Base-by-base conservation (phyloP, 164 flowering plant genomes). In the Magnolia officinalis region DNA sequence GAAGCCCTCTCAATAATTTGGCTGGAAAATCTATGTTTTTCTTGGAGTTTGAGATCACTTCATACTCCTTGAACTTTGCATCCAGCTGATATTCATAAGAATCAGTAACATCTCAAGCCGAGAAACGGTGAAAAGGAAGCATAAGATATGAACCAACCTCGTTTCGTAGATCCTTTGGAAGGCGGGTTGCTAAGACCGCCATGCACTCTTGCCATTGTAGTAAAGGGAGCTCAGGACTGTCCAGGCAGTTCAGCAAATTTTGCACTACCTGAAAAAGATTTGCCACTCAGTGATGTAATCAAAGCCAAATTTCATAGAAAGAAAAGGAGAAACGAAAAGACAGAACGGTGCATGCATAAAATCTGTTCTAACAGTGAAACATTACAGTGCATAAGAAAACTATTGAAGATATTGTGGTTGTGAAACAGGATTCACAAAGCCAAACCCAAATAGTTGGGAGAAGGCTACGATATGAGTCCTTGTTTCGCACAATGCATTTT, bases 171-270 rank as follows among this genome's bases (percentile, higher is more conserved):
- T 90, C 90, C 85, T 94, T 96, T 55, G 98, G 98, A 78, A 96
- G 96, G 45, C 99, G 94, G 64, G 90, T 90, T 71, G 97, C 95
- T 69, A 96, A 84, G 77, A 96, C 99, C 71, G 99, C 85, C 83
- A 93, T 81, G 86, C 89, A 89, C 82, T 96, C 99, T 93, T 96
- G 99, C 99, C 99, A 96, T 81, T 94, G 99, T 77, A 96, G 94
- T 87, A 92, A 91, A 75, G 99, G 99, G 73, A 96, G 93, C 80
- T 96, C 95, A 72, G 99, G 99, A 84, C 92, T 96, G 74, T 96
- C 99, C 75, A 96, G 89, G 81, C 98, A 93, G 77, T 80, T 84
- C 18, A 96, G 92, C 87, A 96, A 85, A 81, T 85, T 91, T 82
- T 92, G 98, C 71, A 96, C 98, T 0, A 94, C 99, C 99, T 96